Evolutionary conservation across 148 eudicot genomes (phyloP).

Genomic region (Tetragonia tetragonoides): DNA sequence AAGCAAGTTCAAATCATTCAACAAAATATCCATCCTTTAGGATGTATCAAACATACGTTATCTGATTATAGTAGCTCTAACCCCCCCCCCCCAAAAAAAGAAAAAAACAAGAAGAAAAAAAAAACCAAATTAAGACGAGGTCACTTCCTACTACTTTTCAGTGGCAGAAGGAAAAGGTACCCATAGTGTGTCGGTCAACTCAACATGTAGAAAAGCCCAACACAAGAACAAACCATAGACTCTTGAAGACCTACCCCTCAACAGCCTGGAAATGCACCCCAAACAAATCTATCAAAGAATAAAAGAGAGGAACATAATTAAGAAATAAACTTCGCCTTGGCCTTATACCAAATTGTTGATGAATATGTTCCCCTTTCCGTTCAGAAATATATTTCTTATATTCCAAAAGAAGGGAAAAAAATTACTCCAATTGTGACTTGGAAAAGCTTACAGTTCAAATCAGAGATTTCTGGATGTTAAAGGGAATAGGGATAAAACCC

Average conservation of each 20-base stretch:
- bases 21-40: neutral
- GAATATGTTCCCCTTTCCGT: neutral
- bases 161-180: neutral
- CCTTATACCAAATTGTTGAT: neutral
- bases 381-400: no score
- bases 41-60: no score
- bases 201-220: neutral
- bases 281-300: neutral
- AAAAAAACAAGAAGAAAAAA: no score
- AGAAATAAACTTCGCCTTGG: neutral
- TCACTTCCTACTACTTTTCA: neutral
- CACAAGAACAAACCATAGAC: neutral
- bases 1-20: conserved; percentile 4
- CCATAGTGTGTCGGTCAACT: neutral
- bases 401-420: no score
- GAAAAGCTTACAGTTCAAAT: no score
- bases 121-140: no score
- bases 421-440: no score
- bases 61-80: no score
- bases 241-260: neutral
- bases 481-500: no score
- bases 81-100: neutral
- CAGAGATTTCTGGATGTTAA: no score
- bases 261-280: neutral
- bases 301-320: no score